phyloP scores from a whole-genome alignment of 2,329 filamentous ascomycete genomes.

The Botrytis cinerea region DNA sequence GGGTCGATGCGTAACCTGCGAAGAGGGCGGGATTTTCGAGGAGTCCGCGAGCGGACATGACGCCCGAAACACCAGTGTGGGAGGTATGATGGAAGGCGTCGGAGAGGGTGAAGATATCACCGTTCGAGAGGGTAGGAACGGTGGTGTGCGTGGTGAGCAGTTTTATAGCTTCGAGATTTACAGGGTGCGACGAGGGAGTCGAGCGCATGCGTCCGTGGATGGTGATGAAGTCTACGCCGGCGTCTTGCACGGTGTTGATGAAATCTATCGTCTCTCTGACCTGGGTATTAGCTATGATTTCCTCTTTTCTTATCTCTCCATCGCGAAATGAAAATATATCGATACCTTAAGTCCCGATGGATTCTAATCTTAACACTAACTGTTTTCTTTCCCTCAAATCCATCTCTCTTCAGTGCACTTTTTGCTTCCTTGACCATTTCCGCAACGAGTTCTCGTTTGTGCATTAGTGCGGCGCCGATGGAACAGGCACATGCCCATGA shows the following conservation, averaged over 20 bases:
- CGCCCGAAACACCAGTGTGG: constrained; percentile 49
- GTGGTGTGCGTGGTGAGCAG: constrained; percentile 23
- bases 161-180: constrained; percentile 61
- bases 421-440: constrained; percentile 64
- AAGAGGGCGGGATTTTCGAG: constrained; percentile 69
- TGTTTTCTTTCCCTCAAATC: constrained; percentile 52
- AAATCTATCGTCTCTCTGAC: constrained; percentile 54
- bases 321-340: neutral
- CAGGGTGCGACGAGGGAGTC: constrained; percentile 62
- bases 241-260: constrained; percentile 61
- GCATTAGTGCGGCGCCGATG: constrained; percentile 70
- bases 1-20: constrained; percentile 53
- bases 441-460: constrained; percentile 62
- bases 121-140: constrained; percentile 54
- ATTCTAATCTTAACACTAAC: constrained; percentile 72
- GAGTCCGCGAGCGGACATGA: constrained; percentile 71
- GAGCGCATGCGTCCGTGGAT: constrained; percentile 66
- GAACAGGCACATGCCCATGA: constrained; percentile 70
- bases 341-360: constrained; percentile 58
- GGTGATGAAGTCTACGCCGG: constrained; percentile 66
- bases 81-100: constrained; percentile 22
- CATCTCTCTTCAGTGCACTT: constrained; percentile 51
- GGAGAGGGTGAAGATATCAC: constrained; percentile 63
- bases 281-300: neutral
- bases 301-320: fast-evolving